Evolutionary conservation across 768 basidiomycete species (phyloP), one percentile per base, ranked within the genome.

Genomic region (Porpolomopsis calyptriformis): DNA sequence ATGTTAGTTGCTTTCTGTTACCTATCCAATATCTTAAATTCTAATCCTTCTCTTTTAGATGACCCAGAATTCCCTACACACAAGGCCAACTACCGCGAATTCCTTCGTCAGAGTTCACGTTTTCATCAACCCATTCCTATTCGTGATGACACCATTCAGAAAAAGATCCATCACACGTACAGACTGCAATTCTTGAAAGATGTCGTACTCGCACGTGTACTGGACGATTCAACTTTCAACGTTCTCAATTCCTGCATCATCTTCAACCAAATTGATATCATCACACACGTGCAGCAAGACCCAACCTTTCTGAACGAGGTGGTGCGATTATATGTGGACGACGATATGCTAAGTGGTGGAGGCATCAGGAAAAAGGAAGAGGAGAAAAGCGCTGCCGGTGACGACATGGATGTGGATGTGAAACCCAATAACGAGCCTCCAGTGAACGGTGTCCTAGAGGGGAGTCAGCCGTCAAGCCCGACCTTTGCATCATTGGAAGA

Each of bases 201-300:
- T 60, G 94, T 99, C 48, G 90, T 99, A 34, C 85, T 99, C 40
- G 90, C 92, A 0, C 83, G 96, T 14, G 82, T 84, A 1, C 76
- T 97, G 40, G 96, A 99, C 56, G 96, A 99, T 62, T 85, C 88
- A 2, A 97, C 93, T 0, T 94, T 97, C 74, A 91, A 90, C 57
- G 89, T 96, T 55, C 77, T 98, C 58, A 97, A 92, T 64, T 92
- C 90, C 1, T 88, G 88, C 65, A 91, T 99, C 62, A 90, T 97
- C 59, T 98, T 93, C 76, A 96, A 98, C 66, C 94, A 99, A 62
- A 91, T 94, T 56, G 96, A 99, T 64, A 97, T 99, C 57, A 92
- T 99, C 57, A 78, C 73, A 40, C 81, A 94, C 57, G 76, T 98
- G 26, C 86, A 91, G 59, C 75, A 72, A 47, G 87, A 96, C 55